Percentiles rank a stretch among this genome's conserved stretches.
Evolutionary conservation across 2,329 filamentous ascomycete species (phyloP).

Genomic region (Rhynchosporium agropyri): DNA sequence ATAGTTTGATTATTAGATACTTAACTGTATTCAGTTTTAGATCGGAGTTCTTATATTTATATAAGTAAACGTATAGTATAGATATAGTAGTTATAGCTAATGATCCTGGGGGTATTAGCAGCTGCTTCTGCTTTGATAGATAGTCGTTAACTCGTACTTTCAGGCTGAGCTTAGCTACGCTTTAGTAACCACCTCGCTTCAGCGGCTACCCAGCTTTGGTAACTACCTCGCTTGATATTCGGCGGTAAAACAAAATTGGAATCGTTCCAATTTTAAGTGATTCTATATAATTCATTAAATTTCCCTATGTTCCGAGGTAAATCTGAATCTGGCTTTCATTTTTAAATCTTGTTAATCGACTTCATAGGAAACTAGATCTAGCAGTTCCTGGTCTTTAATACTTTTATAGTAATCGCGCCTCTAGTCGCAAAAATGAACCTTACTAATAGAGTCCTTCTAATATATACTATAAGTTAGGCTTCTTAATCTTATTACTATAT

Average conservation of each 20-base stretch:
- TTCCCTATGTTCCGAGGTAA: not conserved
- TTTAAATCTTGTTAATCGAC: too few species aligned
- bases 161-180: not conserved
- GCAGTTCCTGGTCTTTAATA: slow-evolving; percentile 1
- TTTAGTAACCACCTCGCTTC: not conserved
- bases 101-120: too few species aligned
- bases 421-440: slow-evolving; percentile 1
- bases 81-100: too few species aligned
- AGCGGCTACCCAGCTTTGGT: not conserved
- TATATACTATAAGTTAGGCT: slow-evolving; percentile 7
- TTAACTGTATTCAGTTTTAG: too few species aligned
- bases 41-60: too few species aligned
- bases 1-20: slow-evolving; percentile 3
- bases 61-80: not conserved
- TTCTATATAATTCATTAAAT: slow-evolving; percentile 7
- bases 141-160: slow-evolving; percentile 5
- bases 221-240: slow-evolving; percentile 3
- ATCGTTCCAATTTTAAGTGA: slow-evolving; percentile 2
- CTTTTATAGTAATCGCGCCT: not conserved
- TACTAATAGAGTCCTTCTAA: slow-evolving; percentile 1
- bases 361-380: not conserved
- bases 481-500: slow-evolving; percentile 9
- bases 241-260: not conserved
- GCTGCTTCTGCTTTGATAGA: not conserved
- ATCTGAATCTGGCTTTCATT: slow-evolving; percentile 4